Evolutionary conservation across 1,284 basidiomycete genomes (phyloP).

Genomic region (Apiotrichum akiyoshidainum): DNA sequence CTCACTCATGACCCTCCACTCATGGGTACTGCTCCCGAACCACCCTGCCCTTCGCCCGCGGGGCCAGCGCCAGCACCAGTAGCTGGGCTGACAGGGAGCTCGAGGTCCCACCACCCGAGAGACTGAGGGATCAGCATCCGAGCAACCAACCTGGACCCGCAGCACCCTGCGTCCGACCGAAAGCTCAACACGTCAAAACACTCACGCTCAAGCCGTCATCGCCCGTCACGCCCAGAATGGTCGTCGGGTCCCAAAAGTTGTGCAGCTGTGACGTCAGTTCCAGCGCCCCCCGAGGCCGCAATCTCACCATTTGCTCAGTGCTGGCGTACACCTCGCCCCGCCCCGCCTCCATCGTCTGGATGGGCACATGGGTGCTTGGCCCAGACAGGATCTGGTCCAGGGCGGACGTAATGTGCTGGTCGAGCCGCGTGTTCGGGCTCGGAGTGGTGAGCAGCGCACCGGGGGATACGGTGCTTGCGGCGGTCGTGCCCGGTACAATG

Average conservation of each 20-base stretch:
- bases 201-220: not conserved
- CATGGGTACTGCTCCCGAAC: too few species aligned
- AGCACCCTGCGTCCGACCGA: too few species aligned
- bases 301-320: slow-evolving; percentile 6
- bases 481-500: not conserved
- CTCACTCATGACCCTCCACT: too few species aligned
- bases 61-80: too few species aligned
- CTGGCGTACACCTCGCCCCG: not conserved
- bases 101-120: slow-evolving; percentile 11
- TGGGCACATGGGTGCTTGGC: not conserved
- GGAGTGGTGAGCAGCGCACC: slow-evolving; percentile 2
- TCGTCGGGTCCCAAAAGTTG: slow-evolving; percentile 14
- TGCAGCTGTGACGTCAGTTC: slow-evolving; percentile 6
- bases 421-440: slow-evolving; percentile 8
- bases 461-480: not conserved
- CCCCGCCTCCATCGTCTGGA: not conserved
- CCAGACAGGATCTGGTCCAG: slow-evolving; percentile 4
- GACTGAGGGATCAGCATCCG: not conserved
- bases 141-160: too few species aligned
- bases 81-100: slow-evolving; percentile 1
- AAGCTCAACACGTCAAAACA: too few species aligned
- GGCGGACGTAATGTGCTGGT: slow-evolving; percentile 5
- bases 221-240: slow-evolving; percentile 5
- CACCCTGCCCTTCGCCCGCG: too few species aligned
- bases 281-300: not conserved